Evolutionary conservation across 225 moss, liverwort and hornwort genomes (phyloP).

Genomic region (Antitrichia curtipendula): DNA sequence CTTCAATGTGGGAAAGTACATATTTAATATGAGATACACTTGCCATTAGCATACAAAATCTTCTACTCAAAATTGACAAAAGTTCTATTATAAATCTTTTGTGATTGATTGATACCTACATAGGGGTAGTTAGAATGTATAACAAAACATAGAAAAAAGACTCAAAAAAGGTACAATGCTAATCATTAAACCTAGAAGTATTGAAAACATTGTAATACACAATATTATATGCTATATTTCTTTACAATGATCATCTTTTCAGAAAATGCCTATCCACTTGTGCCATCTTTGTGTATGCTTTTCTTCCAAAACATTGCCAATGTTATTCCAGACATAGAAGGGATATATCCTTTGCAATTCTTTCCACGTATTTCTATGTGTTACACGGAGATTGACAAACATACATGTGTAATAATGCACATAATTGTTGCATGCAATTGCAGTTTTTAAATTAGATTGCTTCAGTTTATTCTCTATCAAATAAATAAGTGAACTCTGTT

Average conservation of each 20-base stretch:
- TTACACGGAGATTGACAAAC: neutral
- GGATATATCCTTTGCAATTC: no score
- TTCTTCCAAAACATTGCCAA: rapidly evolving
- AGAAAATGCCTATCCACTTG: neutral
- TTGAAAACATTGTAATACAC: rapidly evolving
- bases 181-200: neutral
- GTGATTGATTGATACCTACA: rapidly evolving
- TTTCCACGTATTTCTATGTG: neutral
- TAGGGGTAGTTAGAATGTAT: neutral
- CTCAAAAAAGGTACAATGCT: neutral
- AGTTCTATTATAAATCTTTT: rapidly evolving
- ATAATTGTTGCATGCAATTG: neutral
- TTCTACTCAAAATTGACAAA: neutral
- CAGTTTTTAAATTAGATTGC: rapidly evolving
- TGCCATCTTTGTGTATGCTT: neutral
- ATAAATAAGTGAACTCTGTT: neutral
- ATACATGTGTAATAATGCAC: rapidly evolving
- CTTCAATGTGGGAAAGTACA: neutral
- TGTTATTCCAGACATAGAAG: rapidly evolving
- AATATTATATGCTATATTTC: neutral
- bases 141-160: neutral
- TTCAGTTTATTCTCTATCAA: neutral
- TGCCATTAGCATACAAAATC: neutral
- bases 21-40: neutral
- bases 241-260: rapidly evolving